Evolutionary conservation across 1,284 basidiomycete genomes (phyloP), one percentile per base, ranked within the genome.

Genomic region (Kwoniella shivajii): DNA sequence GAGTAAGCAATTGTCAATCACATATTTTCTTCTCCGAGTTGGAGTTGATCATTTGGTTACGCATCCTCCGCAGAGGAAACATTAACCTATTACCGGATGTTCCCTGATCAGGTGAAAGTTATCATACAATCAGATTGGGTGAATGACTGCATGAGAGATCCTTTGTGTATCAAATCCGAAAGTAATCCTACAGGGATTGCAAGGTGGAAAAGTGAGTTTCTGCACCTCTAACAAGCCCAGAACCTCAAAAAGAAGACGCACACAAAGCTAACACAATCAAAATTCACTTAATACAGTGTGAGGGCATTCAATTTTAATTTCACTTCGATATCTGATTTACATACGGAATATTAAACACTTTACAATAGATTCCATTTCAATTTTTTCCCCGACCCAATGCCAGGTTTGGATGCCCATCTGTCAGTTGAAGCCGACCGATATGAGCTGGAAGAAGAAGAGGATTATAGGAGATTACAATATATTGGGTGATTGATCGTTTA

Each of bases 51-150:
- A n/a, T n/a, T n/a, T n/a, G n/a, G n/a, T n/a, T n/a, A n/a, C n/a
- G n/a, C n/a, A n/a, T n/a, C n/a, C n/a, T n/a, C n/a, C n/a, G n/a
- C n/a, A 51, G 50, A 51, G 16, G 38, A 41, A 5, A 51, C 50
- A 33, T 18, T 51, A 27, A 20, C 14, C 31, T 30, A 51, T 27
- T 51, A 51, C 33, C 18, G 50, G n/a, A 51, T 51, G 50, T 51
- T 51, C 18, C 50, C 50, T 18, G 50, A 51, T 22, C 36, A 42
- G 36, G 50, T 51, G 16, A 51, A 51, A 43, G 50, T 51, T 13
- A 51, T 51, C 50, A 41, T 51, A 18, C 41, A 51, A 33, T 33
- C 34, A n/a, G 50, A 24, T 33, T 43, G 38, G 38, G 42, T 51
- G 18, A 20, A 42, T 24, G 29, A 51, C 31, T 51, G 50, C 36